A percentile compares a stretch with the other conserved stretches of the same genome.
Evolutionary conservation across 148 eudicot genomes (phyloP).

Genomic region (Silene conica): DNA sequence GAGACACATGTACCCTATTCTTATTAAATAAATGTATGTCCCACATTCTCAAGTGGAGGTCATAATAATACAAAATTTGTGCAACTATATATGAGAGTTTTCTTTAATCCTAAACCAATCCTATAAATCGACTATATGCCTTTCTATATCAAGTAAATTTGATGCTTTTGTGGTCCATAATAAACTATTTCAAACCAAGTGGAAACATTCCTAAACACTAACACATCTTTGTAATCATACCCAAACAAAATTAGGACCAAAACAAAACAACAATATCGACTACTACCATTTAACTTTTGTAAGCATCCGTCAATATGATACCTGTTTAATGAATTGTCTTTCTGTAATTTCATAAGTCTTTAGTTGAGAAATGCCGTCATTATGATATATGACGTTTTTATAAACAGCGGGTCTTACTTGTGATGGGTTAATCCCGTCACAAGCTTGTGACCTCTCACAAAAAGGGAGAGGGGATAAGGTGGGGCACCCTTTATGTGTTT

Average conservation of each 20-base stretch:
- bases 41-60: constrained; percentile 25
- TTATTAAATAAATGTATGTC: neutral
- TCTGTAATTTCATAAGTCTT: too few species aligned
- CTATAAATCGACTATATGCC: constrained; percentile 15
- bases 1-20: too few species aligned
- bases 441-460: too few species aligned
- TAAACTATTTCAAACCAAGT: constrained; percentile 14
- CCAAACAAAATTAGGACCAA: neutral
- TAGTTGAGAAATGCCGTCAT: too few species aligned
- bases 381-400: too few species aligned
- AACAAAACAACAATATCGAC: neutral
- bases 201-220: neutral
- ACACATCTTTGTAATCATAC: neutral
- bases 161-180: constrained; percentile 25
- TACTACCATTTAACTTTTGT: too few species aligned
- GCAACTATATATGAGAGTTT: constrained; percentile 9
- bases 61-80: constrained; percentile 18
- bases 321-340: too few species aligned
- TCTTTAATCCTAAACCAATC: constrained; percentile 16
- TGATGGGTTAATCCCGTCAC: too few species aligned
- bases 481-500: too few species aligned
- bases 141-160: constrained; percentile 28
- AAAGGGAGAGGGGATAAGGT: too few species aligned
- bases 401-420: too few species aligned
- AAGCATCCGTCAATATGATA: too few species aligned